Percentiles rank a stretch among this genome's conserved stretches.
Conservation (phyloP, 306 rosid genomes). For the Glycine latifolia region DNA sequence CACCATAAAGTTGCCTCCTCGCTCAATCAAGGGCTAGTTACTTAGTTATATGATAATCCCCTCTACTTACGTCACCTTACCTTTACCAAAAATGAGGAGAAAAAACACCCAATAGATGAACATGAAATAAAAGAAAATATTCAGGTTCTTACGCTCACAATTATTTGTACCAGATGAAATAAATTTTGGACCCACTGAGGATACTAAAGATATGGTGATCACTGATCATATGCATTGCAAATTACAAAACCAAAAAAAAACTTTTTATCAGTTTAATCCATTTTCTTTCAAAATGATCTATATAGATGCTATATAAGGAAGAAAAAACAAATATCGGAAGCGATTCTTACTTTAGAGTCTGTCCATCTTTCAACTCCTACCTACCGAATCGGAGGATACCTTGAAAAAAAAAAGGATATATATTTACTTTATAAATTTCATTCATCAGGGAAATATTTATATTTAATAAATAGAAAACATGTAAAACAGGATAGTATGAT, state of each 20-base stretch:
- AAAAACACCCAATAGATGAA: background rate
- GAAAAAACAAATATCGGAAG: background rate
- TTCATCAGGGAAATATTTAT: background rate
- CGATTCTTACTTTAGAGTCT: background rate
- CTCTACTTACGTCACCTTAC: background rate
- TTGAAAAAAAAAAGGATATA: background rate
- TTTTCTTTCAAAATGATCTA: background rate
- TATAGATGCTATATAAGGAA: background rate
- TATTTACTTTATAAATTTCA: background rate
- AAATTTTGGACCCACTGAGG: slow-evolving; percentile 30
- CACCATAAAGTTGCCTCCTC: background rate
- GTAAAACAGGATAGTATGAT: background rate
- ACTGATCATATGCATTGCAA: background rate
- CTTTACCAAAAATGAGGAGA: slow-evolving; percentile 16
- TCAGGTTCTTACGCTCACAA: slow-evolving; percentile 19
- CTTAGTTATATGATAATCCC: no score
- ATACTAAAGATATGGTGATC: slow-evolving; percentile 5
- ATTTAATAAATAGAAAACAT: background rate
- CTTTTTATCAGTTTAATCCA: no score
- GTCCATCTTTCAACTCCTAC: background rate
- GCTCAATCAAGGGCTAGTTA: no score
- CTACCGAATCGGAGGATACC: background rate
- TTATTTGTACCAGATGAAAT: slow-evolving; percentile 21
- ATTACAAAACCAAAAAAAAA: background rate
- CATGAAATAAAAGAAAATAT: background rate